Evolutionary conservation across 495 filamentous ascomycete genomes (phyloP), one percentile per base, ranked within the genome.

Genomic region (Cenococcum geophilum): DNA sequence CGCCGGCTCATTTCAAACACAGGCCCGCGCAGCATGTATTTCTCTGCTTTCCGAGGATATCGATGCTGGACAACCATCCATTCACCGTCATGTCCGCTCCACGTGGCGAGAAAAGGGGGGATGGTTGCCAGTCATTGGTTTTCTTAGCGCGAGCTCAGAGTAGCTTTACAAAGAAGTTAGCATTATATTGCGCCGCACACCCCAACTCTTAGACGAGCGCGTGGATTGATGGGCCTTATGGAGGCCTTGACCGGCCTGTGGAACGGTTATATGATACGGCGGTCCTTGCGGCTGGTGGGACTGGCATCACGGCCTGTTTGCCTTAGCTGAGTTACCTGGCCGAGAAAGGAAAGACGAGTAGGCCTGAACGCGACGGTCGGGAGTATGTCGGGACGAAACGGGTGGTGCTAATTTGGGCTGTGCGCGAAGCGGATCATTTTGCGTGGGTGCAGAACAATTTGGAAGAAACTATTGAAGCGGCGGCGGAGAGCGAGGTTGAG

Each of bases 181-280:
- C 27, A 6, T 32, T 6, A 32, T 6, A 32, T 32, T 32, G 27
- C 27, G 6, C 27, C 27, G 27, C 27, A 32, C 27, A 6, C 27
- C 27, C 27, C 3, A 6, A 6, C 3, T 2, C 27, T 32, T 6
- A 32, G 27, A 2, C 27, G 6, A 32, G 27, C 6, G 27, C 27
- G 4, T 36, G 35, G 49, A 42, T 73, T 10, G 71, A 72, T 23
- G 68, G 71, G 1, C 71, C 66, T 14, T 71, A 74, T 48, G 68
- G 63, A 21, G 64, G 57, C 3, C 27, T 60, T 1, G 14, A 32
- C 10, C 14, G 54, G 4, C 8, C 27, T 6, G n/a, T 68, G 18
- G 55, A 59, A 32, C 32, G 14, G 14, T 5, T 20, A 18, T 70
- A 61, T 55, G 62, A 71, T 40, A 50, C 47, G 10, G 11, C 70